phyloP scores from a whole-genome alignment of 371 early-diverging fungal genomes.

The Mortierella sp. region DNA sequence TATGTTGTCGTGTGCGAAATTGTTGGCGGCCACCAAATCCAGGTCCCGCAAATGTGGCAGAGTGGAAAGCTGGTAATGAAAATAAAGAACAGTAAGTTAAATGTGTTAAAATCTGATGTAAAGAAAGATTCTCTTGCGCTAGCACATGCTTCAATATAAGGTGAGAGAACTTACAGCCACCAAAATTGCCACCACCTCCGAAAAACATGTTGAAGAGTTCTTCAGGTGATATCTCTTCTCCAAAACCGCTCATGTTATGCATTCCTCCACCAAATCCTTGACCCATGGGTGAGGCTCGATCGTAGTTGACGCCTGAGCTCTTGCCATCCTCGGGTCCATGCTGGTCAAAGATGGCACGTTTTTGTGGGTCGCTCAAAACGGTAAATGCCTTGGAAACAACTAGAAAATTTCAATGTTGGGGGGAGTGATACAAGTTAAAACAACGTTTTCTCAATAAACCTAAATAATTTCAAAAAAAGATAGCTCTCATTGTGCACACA shows the following conservation, averaged over 20 bases:
- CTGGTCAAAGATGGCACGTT: slow-evolving; percentile 89
- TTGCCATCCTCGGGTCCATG: slow-evolving; percentile 81
- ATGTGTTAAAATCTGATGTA: no score
- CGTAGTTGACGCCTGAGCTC: slow-evolving; percentile 48
- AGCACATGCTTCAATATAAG: no score
- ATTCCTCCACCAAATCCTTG: slow-evolving; percentile 51
- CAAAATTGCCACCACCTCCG: slow-evolving; percentile 70
- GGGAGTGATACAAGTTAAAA: neutral
- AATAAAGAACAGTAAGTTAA: slow-evolving; percentile 9
- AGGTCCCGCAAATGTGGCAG: slow-evolving; percentile 58
- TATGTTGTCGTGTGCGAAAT: slow-evolving; percentile 29
- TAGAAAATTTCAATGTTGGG: slow-evolving; percentile 23
- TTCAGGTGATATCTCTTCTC: slow-evolving; percentile 91
- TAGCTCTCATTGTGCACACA: neutral
- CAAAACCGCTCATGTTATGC: no score
- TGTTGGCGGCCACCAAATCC: slow-evolving; percentile 31
- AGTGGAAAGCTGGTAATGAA: slow-evolving; percentile 51
- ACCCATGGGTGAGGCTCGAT: slow-evolving; percentile 31
- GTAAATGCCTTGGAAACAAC: slow-evolving; percentile 93
- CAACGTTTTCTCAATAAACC: slow-evolving; percentile 1
- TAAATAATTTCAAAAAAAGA: slow-evolving; percentile 3
- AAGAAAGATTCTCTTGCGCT: no score
- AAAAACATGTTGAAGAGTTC: slow-evolving; percentile 98
- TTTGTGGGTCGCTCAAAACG: slow-evolving; percentile 87
- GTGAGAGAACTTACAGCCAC: slow-evolving; percentile 52